Evolutionary conservation across 108 stramenopile species (phyloP).

Genomic region (Nitzschia sp.): DNA sequence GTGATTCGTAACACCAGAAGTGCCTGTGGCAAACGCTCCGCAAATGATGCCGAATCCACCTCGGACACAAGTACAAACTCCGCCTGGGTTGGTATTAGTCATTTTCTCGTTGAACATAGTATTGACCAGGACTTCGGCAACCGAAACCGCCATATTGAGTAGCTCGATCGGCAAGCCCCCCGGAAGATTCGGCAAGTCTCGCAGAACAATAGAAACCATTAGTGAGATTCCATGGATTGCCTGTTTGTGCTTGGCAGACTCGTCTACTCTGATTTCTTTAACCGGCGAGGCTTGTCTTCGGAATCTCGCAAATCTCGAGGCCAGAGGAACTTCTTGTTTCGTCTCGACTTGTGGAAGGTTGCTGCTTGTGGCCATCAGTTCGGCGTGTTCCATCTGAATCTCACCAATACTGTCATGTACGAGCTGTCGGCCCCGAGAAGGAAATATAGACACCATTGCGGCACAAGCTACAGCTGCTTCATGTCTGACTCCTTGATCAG

Average conservation of each 20-base stretch:
- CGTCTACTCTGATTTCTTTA: constrained; percentile 27
- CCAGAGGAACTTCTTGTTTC: background rate
- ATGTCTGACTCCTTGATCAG: constrained; percentile 80
- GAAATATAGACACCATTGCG: constrained; percentile 64
- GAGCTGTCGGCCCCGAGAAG: constrained; percentile 53
- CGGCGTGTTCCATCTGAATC: constrained; percentile 55
- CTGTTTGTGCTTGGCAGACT: constrained; percentile 49
- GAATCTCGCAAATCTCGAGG: constrained; percentile 8
- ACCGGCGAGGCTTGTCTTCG: constrained; percentile 21
- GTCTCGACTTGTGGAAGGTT: background rate
- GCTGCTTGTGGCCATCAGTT: constrained; percentile 39
- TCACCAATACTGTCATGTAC: constrained; percentile 32
- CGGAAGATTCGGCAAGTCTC: constrained; percentile 62
- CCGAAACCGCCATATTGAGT: constrained; percentile 51
- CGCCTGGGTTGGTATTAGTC: constrained; percentile 52
- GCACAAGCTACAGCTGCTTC: constrained; percentile 77
- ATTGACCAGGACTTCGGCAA: constrained; percentile 58
- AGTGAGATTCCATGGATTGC: constrained; percentile 77
- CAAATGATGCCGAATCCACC: constrained; percentile 75
- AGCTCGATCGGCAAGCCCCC: constrained; percentile 69
- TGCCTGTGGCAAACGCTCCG: constrained; percentile 71
- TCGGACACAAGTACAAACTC: constrained; percentile 71
- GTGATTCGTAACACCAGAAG: constrained; percentile 54
- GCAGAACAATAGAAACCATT: constrained; percentile 64
- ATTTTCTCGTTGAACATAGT: constrained; percentile 62